A percentile compares a stretch with the other conserved stretches of the same genome.
These are phyloP conservation scores for Neurospora tetraspora DNA, from an alignment of 495 filamentous ascomycete genomes.

Conservation along the genomic window DNA sequence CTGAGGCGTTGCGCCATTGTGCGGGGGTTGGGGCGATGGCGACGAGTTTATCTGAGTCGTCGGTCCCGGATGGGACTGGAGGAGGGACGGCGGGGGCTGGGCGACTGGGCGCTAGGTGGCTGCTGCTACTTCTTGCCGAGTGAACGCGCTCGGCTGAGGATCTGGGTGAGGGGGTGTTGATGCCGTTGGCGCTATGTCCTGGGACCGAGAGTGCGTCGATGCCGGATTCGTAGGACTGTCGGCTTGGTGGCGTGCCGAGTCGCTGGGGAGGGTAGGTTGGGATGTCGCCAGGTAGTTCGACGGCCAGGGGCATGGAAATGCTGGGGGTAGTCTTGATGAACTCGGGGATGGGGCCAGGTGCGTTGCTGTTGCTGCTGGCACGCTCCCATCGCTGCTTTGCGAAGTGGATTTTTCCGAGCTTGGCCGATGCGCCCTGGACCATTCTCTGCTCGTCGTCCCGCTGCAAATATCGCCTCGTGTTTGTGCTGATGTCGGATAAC, in stretches of 20 bases:
- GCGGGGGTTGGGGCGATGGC: conserved; percentile 43
- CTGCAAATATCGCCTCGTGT: conserved; percentile 73
- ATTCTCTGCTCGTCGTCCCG: conserved; percentile 62
- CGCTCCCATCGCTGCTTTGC: conserved; percentile 41
- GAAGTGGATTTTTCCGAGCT: conserved; percentile 73
- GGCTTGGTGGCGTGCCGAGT: conserved; percentile 24
- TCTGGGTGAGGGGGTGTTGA: conserved; percentile 30
- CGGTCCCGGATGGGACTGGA: conserved; percentile 14
- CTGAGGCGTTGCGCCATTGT: conserved; percentile 37
- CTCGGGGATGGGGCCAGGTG: conserved; percentile 14
- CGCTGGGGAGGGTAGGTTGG: conserved; percentile 18
- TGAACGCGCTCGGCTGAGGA: conserved; percentile 31
- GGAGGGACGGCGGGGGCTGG: conserved; percentile 25
- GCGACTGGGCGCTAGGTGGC: conserved; percentile 20
- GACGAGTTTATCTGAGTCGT: conserved; percentile 36
- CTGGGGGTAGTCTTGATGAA: conserved; percentile 23
- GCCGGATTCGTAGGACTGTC: conserved; percentile 39
- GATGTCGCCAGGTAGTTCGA: conserved; percentile 40
- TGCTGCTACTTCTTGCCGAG: conserved; percentile 17
- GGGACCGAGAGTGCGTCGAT: conserved; percentile 29
- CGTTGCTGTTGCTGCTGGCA: conserved; percentile 1
- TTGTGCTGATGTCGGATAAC: conserved; percentile 84
- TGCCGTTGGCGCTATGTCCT: conserved; percentile 1
- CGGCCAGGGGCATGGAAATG: conserved; percentile 30
- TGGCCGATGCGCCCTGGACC: conserved; percentile 65